A percentile compares a stretch with the other conserved stretches of the same genome.
Conservation (phyloP, 495 filamentous ascomycete genomes). For the Penicillium waksmanii region DNA sequence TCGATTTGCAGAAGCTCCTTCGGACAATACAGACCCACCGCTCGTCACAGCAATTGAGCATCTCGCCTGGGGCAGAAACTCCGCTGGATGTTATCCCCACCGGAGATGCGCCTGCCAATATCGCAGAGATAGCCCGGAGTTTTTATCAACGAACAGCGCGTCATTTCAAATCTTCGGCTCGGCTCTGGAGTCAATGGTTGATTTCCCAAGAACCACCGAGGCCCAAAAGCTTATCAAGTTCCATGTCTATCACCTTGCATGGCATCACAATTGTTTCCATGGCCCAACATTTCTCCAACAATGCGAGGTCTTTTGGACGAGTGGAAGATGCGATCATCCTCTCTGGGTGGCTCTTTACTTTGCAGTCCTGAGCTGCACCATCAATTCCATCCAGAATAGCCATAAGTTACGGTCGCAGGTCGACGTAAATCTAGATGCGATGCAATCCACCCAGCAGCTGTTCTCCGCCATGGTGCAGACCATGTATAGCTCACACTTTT, state of each 20-base stretch:
- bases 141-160: constrained; percentile 21
- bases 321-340: constrained; percentile 33
- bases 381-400: constrained; percentile 36
- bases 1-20: constrained; percentile 17
- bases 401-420: constrained; percentile 20
- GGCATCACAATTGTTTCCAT: constrained; percentile 38
- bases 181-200: constrained; percentile 12
- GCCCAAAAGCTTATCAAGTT: constrained; percentile 35
- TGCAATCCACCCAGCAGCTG: constrained; percentile 30
- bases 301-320: constrained; percentile 34
- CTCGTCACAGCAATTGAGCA: constrained; percentile 39
- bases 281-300: constrained; percentile 35
- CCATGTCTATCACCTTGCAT: constrained; percentile 32
- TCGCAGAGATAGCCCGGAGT: constrained; percentile 24
- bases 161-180: constrained; percentile 20
- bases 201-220: constrained; percentile 14
- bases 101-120: constrained; percentile 34
- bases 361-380: constrained; percentile 31
- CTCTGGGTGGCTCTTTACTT: constrained; percentile 38
- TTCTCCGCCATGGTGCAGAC: constrained; percentile 36
- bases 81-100: constrained; percentile 37
- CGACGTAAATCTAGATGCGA: constrained; percentile 25
- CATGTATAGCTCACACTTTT: constrained; percentile 32
- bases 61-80: constrained; percentile 39
- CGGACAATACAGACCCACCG: constrained; percentile 27